Evolutionary conservation across 139 green algal genomes (phyloP).

Genomic region (Closterium sp.): DNA sequence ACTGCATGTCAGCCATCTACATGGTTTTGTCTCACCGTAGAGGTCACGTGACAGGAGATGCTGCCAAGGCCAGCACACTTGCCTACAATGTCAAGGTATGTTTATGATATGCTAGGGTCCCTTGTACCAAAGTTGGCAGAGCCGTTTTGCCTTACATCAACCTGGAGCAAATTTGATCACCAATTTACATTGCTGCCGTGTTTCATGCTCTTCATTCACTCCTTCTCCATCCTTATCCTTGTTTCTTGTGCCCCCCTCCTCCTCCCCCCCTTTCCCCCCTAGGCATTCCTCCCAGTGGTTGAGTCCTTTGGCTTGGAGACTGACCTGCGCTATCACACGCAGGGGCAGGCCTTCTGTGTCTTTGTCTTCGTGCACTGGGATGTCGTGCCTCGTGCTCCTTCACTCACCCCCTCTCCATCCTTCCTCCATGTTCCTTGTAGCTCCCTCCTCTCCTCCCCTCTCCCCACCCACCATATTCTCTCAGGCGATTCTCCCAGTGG

Average conservation of each 20-base stretch:
- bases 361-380: slow-evolving; percentile 71
- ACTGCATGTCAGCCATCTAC: slow-evolving; percentile 96
- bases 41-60: slow-evolving; percentile 74
- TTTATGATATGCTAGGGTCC: no score
- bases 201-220: neutral
- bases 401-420: no score
- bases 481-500: slow-evolving; percentile 85
- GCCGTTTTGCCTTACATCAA: no score
- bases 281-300: slow-evolving; percentile 87
- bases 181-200: no score
- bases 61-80: slow-evolving; percentile 62
- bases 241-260: no score
- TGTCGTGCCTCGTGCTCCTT: no score
- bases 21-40: slow-evolving; percentile 87
- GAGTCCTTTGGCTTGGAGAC: slow-evolving; percentile 99
- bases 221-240: neutral
- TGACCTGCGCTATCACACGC: slow-evolving; percentile 95
- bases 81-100: slow-evolving; percentile 51
- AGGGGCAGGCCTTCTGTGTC: slow-evolving; percentile 94
- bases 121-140: no score
- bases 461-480: no score
- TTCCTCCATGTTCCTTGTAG: neutral
- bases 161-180: no score
- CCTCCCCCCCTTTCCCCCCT: no score
- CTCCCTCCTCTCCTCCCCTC: no score